These are phyloP conservation scores for Thielaviopsis ethacetica DNA, from an alignment of 2,329 filamentous ascomycete genomes.

Conservation along the genomic window DNA sequence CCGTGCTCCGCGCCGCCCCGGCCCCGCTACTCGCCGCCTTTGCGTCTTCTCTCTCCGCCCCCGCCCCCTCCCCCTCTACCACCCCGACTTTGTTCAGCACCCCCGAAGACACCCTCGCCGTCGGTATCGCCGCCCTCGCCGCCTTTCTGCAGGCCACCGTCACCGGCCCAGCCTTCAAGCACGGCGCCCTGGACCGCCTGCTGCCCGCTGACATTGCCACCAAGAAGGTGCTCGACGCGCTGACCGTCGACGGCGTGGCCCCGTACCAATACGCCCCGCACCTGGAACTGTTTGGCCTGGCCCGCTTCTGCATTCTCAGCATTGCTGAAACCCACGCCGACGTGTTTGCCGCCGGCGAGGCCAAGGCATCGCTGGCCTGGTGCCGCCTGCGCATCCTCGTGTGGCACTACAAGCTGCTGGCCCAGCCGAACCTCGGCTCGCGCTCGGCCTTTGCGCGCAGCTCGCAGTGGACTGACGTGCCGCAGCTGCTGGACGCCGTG, in stretches of 20 bases:
- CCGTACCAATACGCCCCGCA: constrained; percentile 73
- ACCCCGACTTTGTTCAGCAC: not conserved
- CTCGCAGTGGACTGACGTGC: constrained; percentile 42
- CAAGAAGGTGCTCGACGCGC: constrained; percentile 43
- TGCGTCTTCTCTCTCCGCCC: not conserved
- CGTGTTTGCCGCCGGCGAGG: constrained; percentile 19
- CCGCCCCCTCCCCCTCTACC: not conserved
- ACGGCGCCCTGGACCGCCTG: constrained; percentile 13
- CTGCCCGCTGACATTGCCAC: constrained; percentile 10
- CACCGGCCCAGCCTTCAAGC: constrained; percentile 60
- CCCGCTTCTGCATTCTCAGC: constrained; percentile 32
- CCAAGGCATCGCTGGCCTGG: constrained; percentile 30
- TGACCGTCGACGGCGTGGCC: constrained; percentile 71
- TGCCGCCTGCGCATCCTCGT: constrained; percentile 56
- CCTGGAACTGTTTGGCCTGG: constrained; percentile 69
- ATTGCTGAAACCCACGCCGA: constrained; percentile 14
- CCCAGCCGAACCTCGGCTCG: constrained; percentile 36
- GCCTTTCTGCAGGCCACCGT: constrained; percentile 77
- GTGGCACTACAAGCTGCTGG: constrained; percentile 45
- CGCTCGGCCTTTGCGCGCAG: constrained; percentile 39
- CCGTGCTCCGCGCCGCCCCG: not conserved
- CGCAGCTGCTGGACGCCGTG: constrained; percentile 35
- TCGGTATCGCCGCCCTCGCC: constrained; percentile 54
- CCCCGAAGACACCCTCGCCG: constrained; percentile 22
- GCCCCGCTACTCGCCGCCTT: not conserved